A percentile compares a stretch with the other conserved stretches of the same genome.
phyloP scores from a whole-genome alignment of 257 asterid genomes.

The Lavandula angustifolia region DNA sequence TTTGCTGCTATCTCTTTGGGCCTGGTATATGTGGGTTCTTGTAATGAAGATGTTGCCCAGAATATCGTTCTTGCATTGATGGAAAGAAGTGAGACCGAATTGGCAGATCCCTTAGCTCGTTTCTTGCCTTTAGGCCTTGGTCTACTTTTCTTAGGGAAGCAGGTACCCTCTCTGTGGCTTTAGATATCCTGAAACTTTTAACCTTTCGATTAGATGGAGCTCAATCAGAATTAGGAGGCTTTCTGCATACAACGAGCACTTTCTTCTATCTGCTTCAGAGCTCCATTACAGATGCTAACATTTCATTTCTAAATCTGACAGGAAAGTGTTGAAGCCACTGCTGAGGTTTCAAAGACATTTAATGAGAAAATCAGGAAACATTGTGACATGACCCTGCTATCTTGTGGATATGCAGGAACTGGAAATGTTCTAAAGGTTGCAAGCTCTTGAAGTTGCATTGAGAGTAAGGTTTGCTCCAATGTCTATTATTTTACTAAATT shows the following conservation, averaged over 20 bases:
- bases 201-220: slow-evolving; percentile 2
- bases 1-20: slow-evolving; percentile 92
- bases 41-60: slow-evolving; percentile 92
- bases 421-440: slow-evolving; percentile 93
- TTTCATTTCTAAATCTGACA: slow-evolving; percentile 35
- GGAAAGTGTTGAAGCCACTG: slow-evolving; percentile 90
- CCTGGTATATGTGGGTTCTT: slow-evolving; percentile 84
- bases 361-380: slow-evolving; percentile 76
- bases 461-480: not conserved
- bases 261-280: slow-evolving; percentile 8
- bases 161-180: slow-evolving; percentile 44
- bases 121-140: slow-evolving; percentile 94
- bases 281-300: slow-evolving; percentile 25
- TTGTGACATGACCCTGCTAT: slow-evolving; percentile 83
- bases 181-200: not conserved
- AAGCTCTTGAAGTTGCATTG: slow-evolving; percentile 9
- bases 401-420: slow-evolving; percentile 98
- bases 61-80: slow-evolving; percentile 78
- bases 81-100: slow-evolving; percentile 86
- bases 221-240: slow-evolving; percentile 6
- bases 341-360: slow-evolving; percentile 86
- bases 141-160: slow-evolving; percentile 90
- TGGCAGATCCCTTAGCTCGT: slow-evolving; percentile 84
- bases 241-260: slow-evolving; percentile 26
- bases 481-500: slow-evolving; percentile 26